Conservation (phyloP, 2,329 filamentous ascomycete species). For the Trichoderma sp. region DNA sequence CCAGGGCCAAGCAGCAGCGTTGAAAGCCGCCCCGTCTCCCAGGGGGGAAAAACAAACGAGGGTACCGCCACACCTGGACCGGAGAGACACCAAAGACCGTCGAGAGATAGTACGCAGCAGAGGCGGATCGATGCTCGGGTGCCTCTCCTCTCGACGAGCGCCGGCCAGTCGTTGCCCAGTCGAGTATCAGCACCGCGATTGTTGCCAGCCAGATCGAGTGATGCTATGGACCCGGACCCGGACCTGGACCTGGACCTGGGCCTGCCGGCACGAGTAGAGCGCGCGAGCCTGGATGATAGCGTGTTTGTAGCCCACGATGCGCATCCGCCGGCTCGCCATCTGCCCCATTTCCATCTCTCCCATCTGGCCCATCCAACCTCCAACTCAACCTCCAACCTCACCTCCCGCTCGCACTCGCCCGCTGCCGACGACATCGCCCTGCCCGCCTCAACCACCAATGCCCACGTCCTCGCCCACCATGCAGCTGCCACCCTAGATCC, state of each 20-base stretch:
- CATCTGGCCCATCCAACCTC: no score
- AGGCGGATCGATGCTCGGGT: conserved; percentile 51
- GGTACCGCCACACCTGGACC: conserved; percentile 2
- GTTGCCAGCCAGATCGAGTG: conserved; percentile 20
- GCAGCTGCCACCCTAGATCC: conserved; percentile 51
- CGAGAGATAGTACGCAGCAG: not conserved
- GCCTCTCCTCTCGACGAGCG: conserved; percentile 42
- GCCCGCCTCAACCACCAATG: conserved; percentile 28
- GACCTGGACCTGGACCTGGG: conserved; percentile 40
- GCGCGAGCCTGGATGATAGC: conserved; percentile 29
- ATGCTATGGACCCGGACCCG: conserved; percentile 45
- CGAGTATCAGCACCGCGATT: conserved; percentile 39
- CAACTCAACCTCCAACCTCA: conserved; percentile 20
- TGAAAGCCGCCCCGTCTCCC: not conserved
- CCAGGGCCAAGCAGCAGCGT: conserved; percentile 15
- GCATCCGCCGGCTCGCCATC: conserved; percentile 38
- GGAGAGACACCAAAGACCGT: not conserved
- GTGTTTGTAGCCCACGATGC: conserved; percentile 33
- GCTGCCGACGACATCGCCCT: conserved; percentile 19
- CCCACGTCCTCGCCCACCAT: conserved; percentile 38
- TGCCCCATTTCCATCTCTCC: conserved; percentile 34
- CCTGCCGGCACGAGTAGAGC: conserved; percentile 28
- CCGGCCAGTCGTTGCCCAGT: conserved; percentile 45
- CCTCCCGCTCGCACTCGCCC: conserved; percentile 18
- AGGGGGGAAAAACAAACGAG: conserved; percentile 1